These are phyloP conservation scores for Ophiostoma sp. DNA, from an alignment of 2,329 filamentous ascomycete genomes.

Conservation along the genomic window DNA sequence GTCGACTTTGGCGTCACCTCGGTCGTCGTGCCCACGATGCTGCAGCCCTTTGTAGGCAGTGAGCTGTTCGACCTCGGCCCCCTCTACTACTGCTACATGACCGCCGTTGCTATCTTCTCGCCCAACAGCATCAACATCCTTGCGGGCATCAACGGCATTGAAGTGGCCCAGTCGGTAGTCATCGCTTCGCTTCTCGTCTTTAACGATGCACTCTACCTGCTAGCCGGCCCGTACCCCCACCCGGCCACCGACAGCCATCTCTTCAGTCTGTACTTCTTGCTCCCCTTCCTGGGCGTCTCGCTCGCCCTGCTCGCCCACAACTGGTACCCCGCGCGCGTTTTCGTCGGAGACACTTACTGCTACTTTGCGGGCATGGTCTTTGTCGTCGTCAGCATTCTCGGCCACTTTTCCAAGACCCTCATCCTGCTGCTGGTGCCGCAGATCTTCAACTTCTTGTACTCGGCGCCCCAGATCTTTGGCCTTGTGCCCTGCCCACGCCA, in stretches of 20 bases:
- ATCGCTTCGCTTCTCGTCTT: constrained; percentile 76
- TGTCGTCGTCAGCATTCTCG: constrained; percentile 90
- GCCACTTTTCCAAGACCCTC: constrained; percentile 96
- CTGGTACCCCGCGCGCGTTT: constrained; percentile 91
- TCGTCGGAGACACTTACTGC: constrained; percentile 98
- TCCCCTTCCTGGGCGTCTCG: constrained; percentile 92
- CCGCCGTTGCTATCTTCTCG: constrained; percentile 90
- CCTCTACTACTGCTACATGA: constrained; percentile 96
- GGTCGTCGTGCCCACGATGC: constrained; percentile 80
- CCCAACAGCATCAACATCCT: constrained; percentile 99
- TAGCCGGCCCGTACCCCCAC: constrained; percentile 62
- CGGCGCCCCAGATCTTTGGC: constrained; percentile 82
- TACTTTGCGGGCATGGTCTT: constrained; percentile 99
- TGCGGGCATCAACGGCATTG: constrained; percentile 98
- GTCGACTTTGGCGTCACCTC: constrained; percentile 97
- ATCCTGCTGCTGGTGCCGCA: constrained; percentile 87
- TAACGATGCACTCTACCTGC: constrained; percentile 85
- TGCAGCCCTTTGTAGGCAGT: constrained; percentile 80
- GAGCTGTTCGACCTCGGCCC: constrained; percentile 75
- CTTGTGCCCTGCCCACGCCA: constrained; percentile 89
- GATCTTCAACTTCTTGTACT: constrained; percentile 95
- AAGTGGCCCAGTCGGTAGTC: constrained; percentile 88
- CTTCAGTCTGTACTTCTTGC: constrained; percentile 89
- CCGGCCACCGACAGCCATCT: constrained; percentile 93
- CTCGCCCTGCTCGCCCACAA: constrained; percentile 83